phyloP scores from a whole-genome alignment of 345 rosid species.

The Dipteronia dyeriana region DNA sequence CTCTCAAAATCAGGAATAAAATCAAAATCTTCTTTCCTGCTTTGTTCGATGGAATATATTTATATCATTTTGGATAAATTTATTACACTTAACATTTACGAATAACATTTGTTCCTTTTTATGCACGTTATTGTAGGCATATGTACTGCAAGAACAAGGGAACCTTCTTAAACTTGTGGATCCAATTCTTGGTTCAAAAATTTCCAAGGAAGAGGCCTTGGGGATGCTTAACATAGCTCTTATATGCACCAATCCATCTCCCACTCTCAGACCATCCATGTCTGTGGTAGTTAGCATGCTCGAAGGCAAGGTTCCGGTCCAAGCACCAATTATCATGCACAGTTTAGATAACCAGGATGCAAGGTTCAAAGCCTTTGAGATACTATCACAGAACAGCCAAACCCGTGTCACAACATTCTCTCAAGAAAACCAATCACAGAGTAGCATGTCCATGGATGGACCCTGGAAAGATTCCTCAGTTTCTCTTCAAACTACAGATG shows the following conservation, averaged over 20 bases:
- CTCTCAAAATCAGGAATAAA: too few relatives aligned
- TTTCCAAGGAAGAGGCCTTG: slow-evolving; percentile 61
- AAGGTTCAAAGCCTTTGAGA: slow-evolving; percentile 79
- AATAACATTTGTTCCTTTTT: not conserved
- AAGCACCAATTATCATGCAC: slow-evolving; percentile 73
- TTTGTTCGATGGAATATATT: too few relatives aligned
- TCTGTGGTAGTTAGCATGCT: slow-evolving; percentile 81
- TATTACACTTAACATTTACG: not conserved
- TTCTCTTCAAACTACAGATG: slow-evolving; percentile 43
- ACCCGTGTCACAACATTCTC: slow-evolving; percentile 42
- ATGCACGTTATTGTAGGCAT: slow-evolving; percentile 51
- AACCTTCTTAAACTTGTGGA: slow-evolving; percentile 86
- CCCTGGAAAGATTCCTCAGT: slow-evolving; percentile 64
- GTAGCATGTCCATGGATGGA: slow-evolving; percentile 56
- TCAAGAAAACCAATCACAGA: slow-evolving; percentile 43
- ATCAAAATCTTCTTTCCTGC: not conserved
- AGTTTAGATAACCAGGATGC: slow-evolving; percentile 43
- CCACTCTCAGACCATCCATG: slow-evolving; percentile 86
- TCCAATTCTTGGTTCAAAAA: slow-evolving; percentile 56
- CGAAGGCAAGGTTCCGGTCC: slow-evolving; percentile 69
- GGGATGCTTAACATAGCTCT: slow-evolving; percentile 70
- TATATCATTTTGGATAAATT: too few relatives aligned
- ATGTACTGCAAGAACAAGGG: slow-evolving; percentile 92
- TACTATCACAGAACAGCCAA: slow-evolving; percentile 65
- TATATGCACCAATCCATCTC: slow-evolving; percentile 89